Evolutionary conservation across 2,329 filamentous ascomycete species (phyloP).

Genomic region (Didymella arachidicola): DNA sequence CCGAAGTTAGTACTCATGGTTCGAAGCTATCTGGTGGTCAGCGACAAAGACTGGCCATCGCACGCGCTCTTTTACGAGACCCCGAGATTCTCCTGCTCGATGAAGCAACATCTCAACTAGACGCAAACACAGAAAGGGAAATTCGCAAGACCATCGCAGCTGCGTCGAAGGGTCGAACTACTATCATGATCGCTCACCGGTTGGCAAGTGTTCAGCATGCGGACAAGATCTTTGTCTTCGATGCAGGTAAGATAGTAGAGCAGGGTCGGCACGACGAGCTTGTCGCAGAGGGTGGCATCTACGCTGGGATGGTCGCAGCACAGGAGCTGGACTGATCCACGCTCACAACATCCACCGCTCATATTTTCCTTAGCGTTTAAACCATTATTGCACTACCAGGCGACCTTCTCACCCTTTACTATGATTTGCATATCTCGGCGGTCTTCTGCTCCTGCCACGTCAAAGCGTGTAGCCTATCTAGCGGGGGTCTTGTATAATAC

Average conservation of each 20-base stretch:
- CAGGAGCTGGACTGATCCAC: constrained; percentile 44
- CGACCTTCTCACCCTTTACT: background rate
- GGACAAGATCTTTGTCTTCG: constrained; percentile 81
- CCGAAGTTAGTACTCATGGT: constrained; percentile 55
- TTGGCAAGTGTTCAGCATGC: constrained; percentile 80
- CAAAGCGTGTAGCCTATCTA: background rate
- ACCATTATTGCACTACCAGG: constrained; percentile 3
- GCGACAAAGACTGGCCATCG: constrained; percentile 56
- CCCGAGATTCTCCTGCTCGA: constrained; percentile 57
- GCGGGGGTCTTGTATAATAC: background rate
- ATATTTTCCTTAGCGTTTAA: background rate
- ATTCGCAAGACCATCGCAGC: constrained; percentile 54
- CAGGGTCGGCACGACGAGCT: constrained; percentile 68
- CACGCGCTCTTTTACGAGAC: constrained; percentile 56
- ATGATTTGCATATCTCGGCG: background rate
- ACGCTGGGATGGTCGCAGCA: constrained; percentile 48
- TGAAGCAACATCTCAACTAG: constrained; percentile 57
- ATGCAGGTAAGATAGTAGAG: constrained; percentile 68
- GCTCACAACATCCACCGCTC: background rate
- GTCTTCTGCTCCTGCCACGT: constrained; percentile 6
- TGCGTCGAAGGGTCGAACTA: constrained; percentile 60
- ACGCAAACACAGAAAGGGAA: constrained; percentile 55
- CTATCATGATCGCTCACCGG: constrained; percentile 79
- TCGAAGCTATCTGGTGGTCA: constrained; percentile 57
- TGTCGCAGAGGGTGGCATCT: constrained; percentile 51